Base-by-base conservation (phyloP, 163 green algal species). In the Scenedesmus sp. region DNA sequence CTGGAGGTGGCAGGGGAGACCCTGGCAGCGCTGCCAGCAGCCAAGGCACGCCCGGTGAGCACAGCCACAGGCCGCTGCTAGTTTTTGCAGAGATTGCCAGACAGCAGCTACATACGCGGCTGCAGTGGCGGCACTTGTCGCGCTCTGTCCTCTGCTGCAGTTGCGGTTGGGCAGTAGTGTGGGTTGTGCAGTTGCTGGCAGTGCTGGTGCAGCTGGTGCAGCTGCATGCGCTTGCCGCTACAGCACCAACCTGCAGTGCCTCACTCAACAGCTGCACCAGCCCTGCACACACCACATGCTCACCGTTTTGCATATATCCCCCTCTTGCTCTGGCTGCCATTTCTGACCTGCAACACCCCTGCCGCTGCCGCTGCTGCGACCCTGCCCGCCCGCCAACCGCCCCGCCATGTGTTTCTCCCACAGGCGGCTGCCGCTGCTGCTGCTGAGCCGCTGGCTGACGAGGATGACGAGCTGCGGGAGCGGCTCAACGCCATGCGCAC, bases 1-100 rank as follows among this genome's bases (percentile, higher is more conserved):
- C 88, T 94, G 84, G 97, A 98, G 92, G 94, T 98, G 34, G 96
- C 96, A 23, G 95, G 94, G 0, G 98, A 99, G 92, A 97, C 94
- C 5, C 18, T 96, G 2, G 88, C 91, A n/a, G 54, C 95, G 12
- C 91, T 97, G 74, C 94, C 96, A 15, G 92, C 88, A 6, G 95
- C 94, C 5, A 91, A 92, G 92, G 88, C 59, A 7, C 81, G 55
- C 3, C 67, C 62, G 77, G 86, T 91, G 9, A 62, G 84, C 20
- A 46, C 57, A 9, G 85, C 77, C 55, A 57, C 74, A 46, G 12
- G 67, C 67, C 34, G 55, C 73, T 82, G 84, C 52, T 23, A 23
- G 74, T 1, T 46, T 46, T 46, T 46, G 34, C 34, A 46, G 34
- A 46, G 34, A 1, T 46, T 46, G 34, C 34, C 34, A 46, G 34